Evolutionary conservation across 2,329 filamentous ascomycete species (phyloP).

Genomic region (Bipolaris sorokiniana): DNA sequence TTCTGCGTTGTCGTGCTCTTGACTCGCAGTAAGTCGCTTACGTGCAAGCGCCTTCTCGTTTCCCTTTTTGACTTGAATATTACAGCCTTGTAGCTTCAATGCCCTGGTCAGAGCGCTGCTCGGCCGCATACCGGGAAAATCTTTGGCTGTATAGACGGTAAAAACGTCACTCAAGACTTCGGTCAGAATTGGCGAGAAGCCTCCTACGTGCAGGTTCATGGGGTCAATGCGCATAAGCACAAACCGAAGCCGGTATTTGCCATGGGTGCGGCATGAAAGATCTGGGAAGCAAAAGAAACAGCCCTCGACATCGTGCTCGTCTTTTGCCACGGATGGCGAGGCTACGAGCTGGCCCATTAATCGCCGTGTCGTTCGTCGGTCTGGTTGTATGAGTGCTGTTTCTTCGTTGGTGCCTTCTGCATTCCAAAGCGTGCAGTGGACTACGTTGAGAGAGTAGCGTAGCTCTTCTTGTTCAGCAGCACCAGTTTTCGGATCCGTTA

Average conservation of each 20-base stretch:
- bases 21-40: conserved; percentile 47
- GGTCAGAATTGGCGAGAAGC: conserved; percentile 57
- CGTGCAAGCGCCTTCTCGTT: conserved; percentile 66
- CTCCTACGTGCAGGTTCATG: conserved; percentile 60
- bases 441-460: conserved; percentile 70
- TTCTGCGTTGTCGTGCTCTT: conserved; percentile 51
- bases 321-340: conserved; percentile 75
- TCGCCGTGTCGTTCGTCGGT: conserved; percentile 73
- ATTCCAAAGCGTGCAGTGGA: conserved; percentile 79
- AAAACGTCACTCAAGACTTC: conserved; percentile 72
- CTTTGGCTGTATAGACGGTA: conserved; percentile 81
- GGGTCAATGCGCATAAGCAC: conserved; percentile 75
- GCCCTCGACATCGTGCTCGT: conserved; percentile 74
- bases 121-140: conserved; percentile 83
- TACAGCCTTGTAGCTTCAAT: conserved; percentile 78
- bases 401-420: conserved; percentile 70
- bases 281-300: conserved; percentile 89
- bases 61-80: conserved; percentile 86
- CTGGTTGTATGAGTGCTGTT: conserved; percentile 70
- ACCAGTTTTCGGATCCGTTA: conserved; percentile 63
- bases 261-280: conserved; percentile 77
- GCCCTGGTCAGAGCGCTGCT: conserved; percentile 76
- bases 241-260: conserved; percentile 76
- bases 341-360: conserved; percentile 82
- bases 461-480: conserved; percentile 62